Percentiles rank a stretch among this genome's conserved stretches.
Evolutionary conservation across 495 filamentous ascomycete genomes (phyloP).

Genomic region (Annulohypoxylon bovei): DNA sequence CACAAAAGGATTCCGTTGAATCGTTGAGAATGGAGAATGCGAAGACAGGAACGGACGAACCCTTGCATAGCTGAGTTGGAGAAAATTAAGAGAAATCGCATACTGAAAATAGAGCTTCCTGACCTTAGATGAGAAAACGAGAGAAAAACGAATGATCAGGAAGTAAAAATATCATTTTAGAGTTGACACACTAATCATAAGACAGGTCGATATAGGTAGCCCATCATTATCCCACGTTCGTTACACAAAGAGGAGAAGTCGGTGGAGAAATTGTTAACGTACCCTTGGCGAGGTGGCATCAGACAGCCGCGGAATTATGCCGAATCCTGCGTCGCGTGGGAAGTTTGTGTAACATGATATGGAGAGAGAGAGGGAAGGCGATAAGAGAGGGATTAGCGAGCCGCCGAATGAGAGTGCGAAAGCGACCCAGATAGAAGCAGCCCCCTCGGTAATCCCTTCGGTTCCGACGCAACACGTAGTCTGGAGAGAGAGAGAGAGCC

Average conservation of each 20-base stretch:
- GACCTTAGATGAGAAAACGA: background rate
- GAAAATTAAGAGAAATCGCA: background rate
- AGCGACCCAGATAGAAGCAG: background rate
- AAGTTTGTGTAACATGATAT: conserved; percentile 6
- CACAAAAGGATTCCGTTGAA: conserved; percentile 8
- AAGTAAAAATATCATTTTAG: conserved; percentile 1
- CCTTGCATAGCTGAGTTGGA: background rate
- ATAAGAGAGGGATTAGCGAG: background rate
- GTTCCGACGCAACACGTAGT: background rate
- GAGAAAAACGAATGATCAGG: background rate
- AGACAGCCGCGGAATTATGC: conserved; percentile 7
- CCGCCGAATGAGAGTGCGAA: background rate
- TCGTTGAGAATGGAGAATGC: background rate
- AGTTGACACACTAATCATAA: conserved; percentile 4
- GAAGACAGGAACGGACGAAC: background rate
- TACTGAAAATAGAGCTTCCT: background rate
- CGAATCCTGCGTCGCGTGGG: conserved; percentile 7
- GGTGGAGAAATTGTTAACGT: background rate
- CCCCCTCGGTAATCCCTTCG: background rate
- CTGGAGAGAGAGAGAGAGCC: background rate
- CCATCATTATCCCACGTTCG: background rate
- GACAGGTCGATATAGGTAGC: background rate
- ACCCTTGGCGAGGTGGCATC: background rate
- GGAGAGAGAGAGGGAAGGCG: background rate
- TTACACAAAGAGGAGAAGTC: background rate